Conservation (phyloP, 441 rosid genomes). For the Erysimum pusillum region DNA sequence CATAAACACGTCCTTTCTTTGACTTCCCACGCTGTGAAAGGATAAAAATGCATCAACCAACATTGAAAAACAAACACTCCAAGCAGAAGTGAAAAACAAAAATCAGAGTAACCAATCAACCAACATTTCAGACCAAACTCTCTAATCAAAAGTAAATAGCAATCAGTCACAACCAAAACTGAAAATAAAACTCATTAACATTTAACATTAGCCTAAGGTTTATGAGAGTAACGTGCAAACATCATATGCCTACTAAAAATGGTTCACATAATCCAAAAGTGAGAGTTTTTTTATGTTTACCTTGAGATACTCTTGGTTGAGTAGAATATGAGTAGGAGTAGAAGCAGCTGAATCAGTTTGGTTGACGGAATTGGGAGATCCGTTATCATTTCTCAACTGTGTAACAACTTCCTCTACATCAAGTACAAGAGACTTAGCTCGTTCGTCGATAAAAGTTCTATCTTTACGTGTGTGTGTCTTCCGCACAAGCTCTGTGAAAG, state of each 20-base stretch:
- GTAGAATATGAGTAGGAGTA: neutral
- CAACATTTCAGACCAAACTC: no score
- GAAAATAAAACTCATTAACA: no score
- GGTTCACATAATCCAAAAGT: neutral
- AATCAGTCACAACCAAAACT: no score
- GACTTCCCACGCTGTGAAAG: neutral
- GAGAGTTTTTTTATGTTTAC: neutral
- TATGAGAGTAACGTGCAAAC: no score
- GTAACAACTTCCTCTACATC: neutral
- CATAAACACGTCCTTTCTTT: neutral
- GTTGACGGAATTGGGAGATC: neutral
- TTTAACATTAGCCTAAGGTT: no score
- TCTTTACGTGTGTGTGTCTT: neutral
- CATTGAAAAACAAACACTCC: no score
- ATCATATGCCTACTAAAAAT: no score
- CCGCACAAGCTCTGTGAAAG: conserved; percentile 3
- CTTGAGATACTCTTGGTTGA: neutral
- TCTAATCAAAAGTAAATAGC: no score
- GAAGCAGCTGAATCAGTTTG: neutral
- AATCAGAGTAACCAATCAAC: no score
- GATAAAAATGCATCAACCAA: no score
- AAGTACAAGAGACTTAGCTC: neutral
- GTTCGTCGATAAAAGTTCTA: neutral
- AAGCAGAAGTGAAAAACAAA: neutral
- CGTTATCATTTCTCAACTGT: neutral